Evolutionary conservation across 768 basidiomycete genomes (phyloP).

Genomic region (Atractiella rhizophila): DNA sequence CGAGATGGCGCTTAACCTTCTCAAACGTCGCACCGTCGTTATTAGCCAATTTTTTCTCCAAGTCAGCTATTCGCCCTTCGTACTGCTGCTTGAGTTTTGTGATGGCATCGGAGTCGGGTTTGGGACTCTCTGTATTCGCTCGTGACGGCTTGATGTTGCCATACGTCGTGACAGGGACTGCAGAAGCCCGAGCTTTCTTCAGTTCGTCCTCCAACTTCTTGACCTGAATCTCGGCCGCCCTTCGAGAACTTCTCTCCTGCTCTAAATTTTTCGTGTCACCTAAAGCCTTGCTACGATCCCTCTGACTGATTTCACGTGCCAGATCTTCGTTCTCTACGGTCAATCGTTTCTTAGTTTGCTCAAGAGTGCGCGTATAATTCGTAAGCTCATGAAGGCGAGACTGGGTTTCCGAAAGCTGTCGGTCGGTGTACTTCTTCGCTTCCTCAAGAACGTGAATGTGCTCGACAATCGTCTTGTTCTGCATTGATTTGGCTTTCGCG

Average conservation of each 20-base stretch:
- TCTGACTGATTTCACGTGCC: constrained; percentile 28
- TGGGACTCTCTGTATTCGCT: constrained; percentile 6
- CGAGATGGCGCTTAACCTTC: constrained; percentile 1
- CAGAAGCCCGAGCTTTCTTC: constrained; percentile 6
- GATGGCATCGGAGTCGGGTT: too few relatives aligned
- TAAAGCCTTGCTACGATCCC: not conserved
- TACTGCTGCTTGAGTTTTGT: too few relatives aligned
- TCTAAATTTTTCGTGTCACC: constrained; percentile 6
- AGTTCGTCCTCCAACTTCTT: constrained; percentile 12
- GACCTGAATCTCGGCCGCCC: constrained; percentile 16
- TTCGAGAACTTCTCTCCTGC: constrained; percentile 19
- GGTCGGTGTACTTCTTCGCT: constrained; percentile 80
- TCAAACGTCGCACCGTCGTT: too few relatives aligned
- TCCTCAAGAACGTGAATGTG: constrained; percentile 90
- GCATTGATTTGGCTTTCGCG: constrained; percentile 34
- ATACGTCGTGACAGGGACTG: not conserved
- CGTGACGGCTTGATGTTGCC: not conserved
- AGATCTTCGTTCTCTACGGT: constrained; percentile 63
- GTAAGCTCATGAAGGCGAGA: constrained; percentile 47
- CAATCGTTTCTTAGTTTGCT: constrained; percentile 49
- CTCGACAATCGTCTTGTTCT: constrained; percentile 96
- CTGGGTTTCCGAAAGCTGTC: constrained; percentile 59
- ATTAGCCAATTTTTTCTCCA: too few relatives aligned
- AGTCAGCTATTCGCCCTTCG: too few relatives aligned
- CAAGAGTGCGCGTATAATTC: constrained; percentile 56